Conservation (phyloP, 805 yeast species). For the Barnettozyma botsteinii region DNA sequence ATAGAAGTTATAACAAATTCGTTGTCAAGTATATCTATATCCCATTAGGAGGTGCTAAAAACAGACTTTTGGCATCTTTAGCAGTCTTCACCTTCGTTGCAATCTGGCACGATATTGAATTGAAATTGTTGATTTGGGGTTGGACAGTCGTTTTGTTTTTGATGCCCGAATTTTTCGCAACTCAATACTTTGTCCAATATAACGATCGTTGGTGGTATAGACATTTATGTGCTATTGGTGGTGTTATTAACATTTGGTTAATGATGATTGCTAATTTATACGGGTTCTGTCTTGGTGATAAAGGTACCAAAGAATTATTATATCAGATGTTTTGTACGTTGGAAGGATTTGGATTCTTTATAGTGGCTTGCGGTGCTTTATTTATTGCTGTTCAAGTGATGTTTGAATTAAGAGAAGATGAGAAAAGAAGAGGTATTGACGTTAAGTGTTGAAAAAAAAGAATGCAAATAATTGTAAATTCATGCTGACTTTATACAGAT, state of each 20-base stretch:
- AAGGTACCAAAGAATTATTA: constrained; percentile 67
- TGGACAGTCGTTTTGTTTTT: constrained; percentile 87
- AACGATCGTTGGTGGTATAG: constrained; percentile 62
- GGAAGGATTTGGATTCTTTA: constrained; percentile 58
- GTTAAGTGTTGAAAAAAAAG: constrained; percentile 52
- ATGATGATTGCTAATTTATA: constrained; percentile 96
- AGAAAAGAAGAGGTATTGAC: constrained; percentile 75
- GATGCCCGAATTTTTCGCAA: constrained; percentile 74
- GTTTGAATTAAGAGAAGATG: constrained; percentile 89
- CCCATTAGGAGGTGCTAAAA: constrained; percentile 80
- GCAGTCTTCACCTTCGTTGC: constrained; percentile 95
- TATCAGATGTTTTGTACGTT: constrained; percentile 66
- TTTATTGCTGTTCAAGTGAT: constrained; percentile 87
- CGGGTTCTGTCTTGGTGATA: constrained; percentile 91
- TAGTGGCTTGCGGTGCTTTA: constrained; percentile 55
- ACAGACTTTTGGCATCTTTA: constrained; percentile 68
- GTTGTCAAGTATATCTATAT: constrained; percentile 81
- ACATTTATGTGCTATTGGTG: constrained; percentile 80
- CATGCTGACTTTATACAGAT: background rate
- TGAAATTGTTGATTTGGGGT: constrained; percentile 88
- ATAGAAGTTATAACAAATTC: constrained; percentile 89
- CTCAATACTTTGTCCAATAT: constrained; percentile 36
- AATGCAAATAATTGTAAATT: background rate
- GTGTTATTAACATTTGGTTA: constrained; percentile 88
- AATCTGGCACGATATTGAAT: constrained; percentile 95